Percentiles rank a stretch among this genome's conserved stretches.
Conservation (phyloP, 208 protist genomes). For the Leishmania tropica region DNA sequence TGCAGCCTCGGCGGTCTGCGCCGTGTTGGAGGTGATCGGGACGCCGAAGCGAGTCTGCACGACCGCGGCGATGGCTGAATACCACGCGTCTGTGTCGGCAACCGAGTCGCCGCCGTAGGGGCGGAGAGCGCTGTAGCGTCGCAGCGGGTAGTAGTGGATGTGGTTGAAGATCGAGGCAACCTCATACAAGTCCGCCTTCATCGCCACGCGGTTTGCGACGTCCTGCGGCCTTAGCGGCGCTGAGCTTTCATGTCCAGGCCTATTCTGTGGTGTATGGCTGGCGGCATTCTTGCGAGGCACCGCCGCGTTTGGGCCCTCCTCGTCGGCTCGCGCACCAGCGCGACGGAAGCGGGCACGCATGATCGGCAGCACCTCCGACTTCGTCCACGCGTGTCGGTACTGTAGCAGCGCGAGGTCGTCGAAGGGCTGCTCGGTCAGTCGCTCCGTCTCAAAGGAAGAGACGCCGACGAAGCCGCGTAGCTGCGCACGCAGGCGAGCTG, state of each 20-base stretch:
- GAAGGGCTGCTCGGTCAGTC: conserved; percentile 28
- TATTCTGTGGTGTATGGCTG: background rate
- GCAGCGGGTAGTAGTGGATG: conserved; percentile 57
- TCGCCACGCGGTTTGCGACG: conserved; percentile 16
- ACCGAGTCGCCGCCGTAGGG: conserved; percentile 39
- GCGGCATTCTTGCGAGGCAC: background rate
- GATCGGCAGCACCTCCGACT: conserved; percentile 23
- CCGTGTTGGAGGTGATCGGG: background rate
- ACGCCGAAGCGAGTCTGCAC: conserved; percentile 28
- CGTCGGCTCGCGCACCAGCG: background rate
- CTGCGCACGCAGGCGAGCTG: conserved; percentile 24
- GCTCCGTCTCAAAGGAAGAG: conserved; percentile 15
- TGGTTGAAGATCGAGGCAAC: conserved; percentile 48
- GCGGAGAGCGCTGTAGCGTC: conserved; percentile 39
- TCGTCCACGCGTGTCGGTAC: conserved; percentile 35
- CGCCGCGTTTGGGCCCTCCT: background rate
- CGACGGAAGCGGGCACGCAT: conserved; percentile 1
- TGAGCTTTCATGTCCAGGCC: background rate
- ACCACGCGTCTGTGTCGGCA: conserved; percentile 44
- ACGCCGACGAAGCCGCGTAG: conserved; percentile 27
- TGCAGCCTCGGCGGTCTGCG: background rate
- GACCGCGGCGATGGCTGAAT: conserved; percentile 42
- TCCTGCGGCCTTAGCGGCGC: background rate
- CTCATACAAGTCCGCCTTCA: conserved; percentile 30
- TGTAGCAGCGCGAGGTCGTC: conserved; percentile 48